Conservation (phyloP, 2,329 filamentous ascomycete genomes). For the Neonectria faginata region DNA sequence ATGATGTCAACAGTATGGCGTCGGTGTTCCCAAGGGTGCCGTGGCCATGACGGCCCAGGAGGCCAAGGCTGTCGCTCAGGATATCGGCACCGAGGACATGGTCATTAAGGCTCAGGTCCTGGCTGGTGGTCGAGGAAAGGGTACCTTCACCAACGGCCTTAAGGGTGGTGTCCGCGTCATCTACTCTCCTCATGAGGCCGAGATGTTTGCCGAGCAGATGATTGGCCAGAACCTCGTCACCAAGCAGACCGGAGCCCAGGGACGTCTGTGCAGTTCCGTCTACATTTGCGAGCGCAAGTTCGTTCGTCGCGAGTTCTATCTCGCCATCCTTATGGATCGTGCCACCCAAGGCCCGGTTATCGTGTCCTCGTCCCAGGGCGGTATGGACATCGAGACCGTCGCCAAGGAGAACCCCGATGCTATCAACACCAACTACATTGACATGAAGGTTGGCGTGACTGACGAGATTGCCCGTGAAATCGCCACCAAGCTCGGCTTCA, state of each 20-base stretch:
- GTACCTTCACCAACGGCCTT: slow-evolving; percentile 96
- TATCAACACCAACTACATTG: slow-evolving; percentile 92
- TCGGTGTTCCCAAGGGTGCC: slow-evolving; percentile 90
- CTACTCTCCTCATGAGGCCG: slow-evolving; percentile 95
- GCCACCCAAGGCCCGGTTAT: slow-evolving; percentile 91
- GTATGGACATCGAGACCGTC: slow-evolving; percentile 99
- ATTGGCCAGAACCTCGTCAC: slow-evolving; percentile 99
- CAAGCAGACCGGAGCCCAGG: slow-evolving; percentile 96
- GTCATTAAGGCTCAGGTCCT: slow-evolving; percentile 99
- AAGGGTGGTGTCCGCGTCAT: slow-evolving; percentile 99
- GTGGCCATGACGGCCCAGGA: slow-evolving; percentile 87
- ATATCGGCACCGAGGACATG: slow-evolving; percentile 94
- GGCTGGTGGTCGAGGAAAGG: slow-evolving; percentile 97
- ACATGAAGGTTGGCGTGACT: slow-evolving; percentile 95
- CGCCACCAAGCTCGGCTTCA: slow-evolving; percentile 93
- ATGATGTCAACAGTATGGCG: slow-evolving; percentile 77
- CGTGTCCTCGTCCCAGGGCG: slow-evolving; percentile 96
- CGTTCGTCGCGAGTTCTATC: slow-evolving; percentile 98
- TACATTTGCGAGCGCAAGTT: slow-evolving; percentile 99
- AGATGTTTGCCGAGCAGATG: slow-evolving; percentile 99
- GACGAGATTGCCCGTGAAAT: slow-evolving; percentile 94
- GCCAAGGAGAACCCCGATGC: slow-evolving; percentile 98
- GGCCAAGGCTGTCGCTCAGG: slow-evolving; percentile 90
- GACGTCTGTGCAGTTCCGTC: slow-evolving; percentile 95
- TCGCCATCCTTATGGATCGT: slow-evolving; percentile 98